These are phyloP conservation scores for Gliomastix tumulicola DNA, from an alignment of 2,329 filamentous ascomycete genomes.

Conservation along the genomic window DNA sequence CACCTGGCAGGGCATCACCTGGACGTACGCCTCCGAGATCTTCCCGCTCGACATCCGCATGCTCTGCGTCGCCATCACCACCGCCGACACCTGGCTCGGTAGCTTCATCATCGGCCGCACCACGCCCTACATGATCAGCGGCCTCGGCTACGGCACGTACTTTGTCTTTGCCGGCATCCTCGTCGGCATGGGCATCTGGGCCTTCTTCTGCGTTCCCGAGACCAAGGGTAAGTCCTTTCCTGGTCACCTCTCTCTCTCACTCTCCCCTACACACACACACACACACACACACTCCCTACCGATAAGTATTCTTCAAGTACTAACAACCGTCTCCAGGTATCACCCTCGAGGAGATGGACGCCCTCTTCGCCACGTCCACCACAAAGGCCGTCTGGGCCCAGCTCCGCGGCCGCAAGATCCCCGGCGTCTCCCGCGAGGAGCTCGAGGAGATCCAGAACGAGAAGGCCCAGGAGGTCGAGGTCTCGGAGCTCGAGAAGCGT, in stretches of 20 bases:
- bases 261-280: too few species aligned
- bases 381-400: slow-evolving; percentile 22
- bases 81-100: slow-evolving; percentile 27
- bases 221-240: slow-evolving; percentile 30
- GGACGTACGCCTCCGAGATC: slow-evolving; percentile 39
- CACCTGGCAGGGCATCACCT: slow-evolving; percentile 33
- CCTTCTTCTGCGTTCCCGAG: slow-evolving; percentile 43
- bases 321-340: slow-evolving; percentile 20
- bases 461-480: slow-evolving; percentile 4
- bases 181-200: slow-evolving; percentile 35
- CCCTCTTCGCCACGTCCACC: slow-evolving; percentile 17
- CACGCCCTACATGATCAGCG: slow-evolving; percentile 31
- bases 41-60: slow-evolving; percentile 30
- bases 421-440: not conserved
- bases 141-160: slow-evolving; percentile 40
- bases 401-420: slow-evolving; percentile 2
- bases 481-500: slow-evolving; percentile 3
- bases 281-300: too few species aligned
- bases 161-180: slow-evolving; percentile 43
- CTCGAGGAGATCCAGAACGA: not conserved
- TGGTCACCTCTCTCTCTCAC: slow-evolving; percentile 28
- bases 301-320: too few species aligned
- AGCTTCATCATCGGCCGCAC: slow-evolving; percentile 30
- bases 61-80: slow-evolving; percentile 24
- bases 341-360: slow-evolving; percentile 40